These are phyloP conservation scores for Emmonsiellopsis sp. DNA, from an alignment of 2,329 filamentous ascomycete species.

Conservation along the genomic window DNA sequence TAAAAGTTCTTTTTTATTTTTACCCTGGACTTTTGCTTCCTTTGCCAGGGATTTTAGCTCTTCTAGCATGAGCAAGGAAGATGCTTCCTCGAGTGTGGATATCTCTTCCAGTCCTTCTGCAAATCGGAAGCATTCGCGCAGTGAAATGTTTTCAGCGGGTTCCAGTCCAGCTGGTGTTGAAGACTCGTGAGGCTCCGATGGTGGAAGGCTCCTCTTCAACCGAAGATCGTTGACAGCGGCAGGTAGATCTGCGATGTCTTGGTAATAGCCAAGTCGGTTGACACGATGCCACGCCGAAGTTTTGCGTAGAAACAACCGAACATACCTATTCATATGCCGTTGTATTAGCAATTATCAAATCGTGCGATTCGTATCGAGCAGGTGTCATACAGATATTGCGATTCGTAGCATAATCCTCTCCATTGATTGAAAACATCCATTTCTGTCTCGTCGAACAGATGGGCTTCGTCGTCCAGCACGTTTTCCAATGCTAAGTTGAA, in stretches of 20 bases:
- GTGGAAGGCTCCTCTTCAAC: conserved; percentile 46
- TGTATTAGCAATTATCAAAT: no score
- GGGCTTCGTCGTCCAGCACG: conserved; percentile 77
- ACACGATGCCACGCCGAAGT: conserved; percentile 85
- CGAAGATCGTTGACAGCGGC: conserved; percentile 60
- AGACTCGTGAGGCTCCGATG: conserved; percentile 20
- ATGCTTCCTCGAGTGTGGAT: conserved; percentile 71
- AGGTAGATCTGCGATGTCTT: conserved; percentile 69
- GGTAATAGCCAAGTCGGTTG: conserved; percentile 66
- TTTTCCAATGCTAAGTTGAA: conserved; percentile 90
- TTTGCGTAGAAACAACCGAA: conserved; percentile 86
- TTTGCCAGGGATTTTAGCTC: conserved; percentile 79
- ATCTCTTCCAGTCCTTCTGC: conserved; percentile 73
- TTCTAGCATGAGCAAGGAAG: conserved; percentile 70
- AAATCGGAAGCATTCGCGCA: conserved; percentile 61
- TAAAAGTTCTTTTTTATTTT: conserved; percentile 75
- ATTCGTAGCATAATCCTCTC: conserved; percentile 66
- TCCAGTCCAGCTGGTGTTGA: conserved; percentile 41
- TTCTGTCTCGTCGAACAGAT: conserved; percentile 78
- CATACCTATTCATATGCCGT: conserved; percentile 52
- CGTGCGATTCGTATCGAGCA: background rate
- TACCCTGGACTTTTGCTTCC: conserved; percentile 77
- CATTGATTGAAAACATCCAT: conserved; percentile 67
- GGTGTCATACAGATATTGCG: conserved; percentile 70
- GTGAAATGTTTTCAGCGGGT: conserved; percentile 36